Evolutionary conservation across 768 basidiomycete species (phyloP), one percentile per base, ranked within the genome.

Genomic region (Kwoniella europaea): DNA sequence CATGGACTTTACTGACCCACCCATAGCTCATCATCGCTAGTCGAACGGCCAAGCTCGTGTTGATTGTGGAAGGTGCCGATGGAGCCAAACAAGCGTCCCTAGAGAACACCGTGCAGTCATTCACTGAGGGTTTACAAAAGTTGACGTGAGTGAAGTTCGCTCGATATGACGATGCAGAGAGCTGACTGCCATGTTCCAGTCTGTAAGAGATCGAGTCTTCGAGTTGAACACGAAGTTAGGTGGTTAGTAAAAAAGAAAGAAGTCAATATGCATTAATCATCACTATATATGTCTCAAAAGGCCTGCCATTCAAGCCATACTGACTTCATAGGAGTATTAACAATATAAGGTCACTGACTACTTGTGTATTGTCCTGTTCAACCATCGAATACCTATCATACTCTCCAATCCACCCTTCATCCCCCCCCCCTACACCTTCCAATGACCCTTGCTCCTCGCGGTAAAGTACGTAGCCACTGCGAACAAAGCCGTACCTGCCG

Each of bases 11-110:
- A 18, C 29, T 58, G 13, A 22, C 22, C 57, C 29, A 15, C 46
- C 10, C 61, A 18, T 50, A 75, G 74, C 57, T 65, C 57, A n/a
- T 77, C 67, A 73, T 77, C 54, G 76, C 76, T 44, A 65, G 71
- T 50, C 73, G 76, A 44, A 74, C 71, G 6, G 73, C 76, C 15
- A 74, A 57, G 18, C 68, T 67, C 41, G 69, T 77, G 15, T 52
- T 77, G 15, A 62, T 77, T 46, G 66, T 77, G n/a, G 71, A 77
- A 53, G 73, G 68, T 24, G 52, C 50, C 4, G 68, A 67, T 22
- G 71, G 63, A 6, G 71, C 71, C 54, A 74, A 71, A 52, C 52
- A 61, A 44, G 24, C 35, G 9, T 62, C 66, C 18, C 52, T 77
- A 16, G 54, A 71, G 57, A 68, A 41, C n/a, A 62, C 65, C n/a